Percentiles rank a stretch among this genome's conserved stretches.
phyloP scores from a whole-genome alignment of 1,284 basidiomycete genomes.

The Ustilago shanxiensis region DNA sequence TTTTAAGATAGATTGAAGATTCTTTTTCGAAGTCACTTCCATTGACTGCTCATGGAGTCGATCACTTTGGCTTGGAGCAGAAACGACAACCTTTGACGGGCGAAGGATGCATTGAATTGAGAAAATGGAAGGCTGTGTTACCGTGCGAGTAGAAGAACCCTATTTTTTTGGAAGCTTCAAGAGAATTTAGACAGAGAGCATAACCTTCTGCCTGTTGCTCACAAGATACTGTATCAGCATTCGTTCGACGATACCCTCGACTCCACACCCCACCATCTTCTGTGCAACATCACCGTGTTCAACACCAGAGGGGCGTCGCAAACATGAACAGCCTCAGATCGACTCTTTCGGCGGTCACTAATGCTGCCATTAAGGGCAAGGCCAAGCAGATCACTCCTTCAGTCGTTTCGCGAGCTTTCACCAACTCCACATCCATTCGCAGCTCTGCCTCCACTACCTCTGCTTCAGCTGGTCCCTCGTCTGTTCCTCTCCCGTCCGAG shows the following conservation, averaged over 20 bases:
- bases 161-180: background rate
- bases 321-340: conserved; percentile 31
- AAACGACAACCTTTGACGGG: no score
- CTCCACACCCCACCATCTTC: background rate
- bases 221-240: background rate
- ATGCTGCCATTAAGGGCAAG: conserved; percentile 41
- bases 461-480: conserved; percentile 7
- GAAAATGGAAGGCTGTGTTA: background rate
- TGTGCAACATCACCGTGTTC: background rate
- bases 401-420: conserved; percentile 13
- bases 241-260: background rate
- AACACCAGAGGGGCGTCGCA: background rate
- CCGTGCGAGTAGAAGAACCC: conserved; percentile 37
- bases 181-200: background rate
- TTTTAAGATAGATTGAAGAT: no score
- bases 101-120: no score
- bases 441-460: conserved; percentile 11
- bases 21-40: no score
- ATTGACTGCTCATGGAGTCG: no score
- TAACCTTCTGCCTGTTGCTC: background rate
- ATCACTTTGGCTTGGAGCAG: no score
- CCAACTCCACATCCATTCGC: conserved; percentile 5
- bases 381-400: conserved; percentile 24
- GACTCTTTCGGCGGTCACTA: conserved; percentile 20
- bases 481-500: conserved; percentile 2